Base-by-base conservation (phyloP, 768 basidiomycete genomes). In the Amanita molliuscula region DNA sequence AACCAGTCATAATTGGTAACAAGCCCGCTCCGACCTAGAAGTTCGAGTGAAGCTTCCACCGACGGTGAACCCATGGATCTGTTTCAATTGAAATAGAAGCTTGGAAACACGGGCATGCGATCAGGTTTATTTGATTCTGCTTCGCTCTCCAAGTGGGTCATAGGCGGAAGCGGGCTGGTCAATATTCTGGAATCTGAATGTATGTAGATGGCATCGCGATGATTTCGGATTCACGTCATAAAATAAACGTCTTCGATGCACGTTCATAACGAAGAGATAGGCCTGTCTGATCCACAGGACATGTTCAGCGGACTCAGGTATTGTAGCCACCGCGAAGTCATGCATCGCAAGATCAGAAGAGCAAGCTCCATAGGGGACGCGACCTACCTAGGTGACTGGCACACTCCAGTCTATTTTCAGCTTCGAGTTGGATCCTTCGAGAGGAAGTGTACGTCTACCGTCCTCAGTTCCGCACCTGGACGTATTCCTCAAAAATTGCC, bases 141-240 rank as follows among this genome's bases (percentile, higher is more conserved):
- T 29, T 46, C 44, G 44, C 44, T 33, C 34, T 34, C 44, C 33
- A 34, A 34, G 44, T 46, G 44, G 44, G 44, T 46, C 44, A 34
- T 25, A 25, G 16, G 5, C 28, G 28, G 44, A 15, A 21, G 25
- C 23, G 16, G 20, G 33, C 44, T n/a, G 29, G 21, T 2, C 6
- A 46, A 26, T 20, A 26, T 44, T 26, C n/a, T 26, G 42, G 42
- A 28, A 26, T 16, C 23, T 21, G 40, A 10, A 11, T 13, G 16
- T 7, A 25, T n/a, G 25, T 42, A 15, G 21, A 23, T n/a, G 16
- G n/a, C n/a, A 28, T n/a, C 28, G 42, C 42, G 42, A 44, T 16
- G 26, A 29, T 25, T 16, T 44, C 42, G 42, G 42, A 26, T 43
- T 26, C 15, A 23, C 21, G 15, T n/a, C 16, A 29, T 26, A 9